These are phyloP conservation scores for Neurospora sp. DNA, from an alignment of 495 filamentous ascomycete species.

Conservation along the genomic window DNA sequence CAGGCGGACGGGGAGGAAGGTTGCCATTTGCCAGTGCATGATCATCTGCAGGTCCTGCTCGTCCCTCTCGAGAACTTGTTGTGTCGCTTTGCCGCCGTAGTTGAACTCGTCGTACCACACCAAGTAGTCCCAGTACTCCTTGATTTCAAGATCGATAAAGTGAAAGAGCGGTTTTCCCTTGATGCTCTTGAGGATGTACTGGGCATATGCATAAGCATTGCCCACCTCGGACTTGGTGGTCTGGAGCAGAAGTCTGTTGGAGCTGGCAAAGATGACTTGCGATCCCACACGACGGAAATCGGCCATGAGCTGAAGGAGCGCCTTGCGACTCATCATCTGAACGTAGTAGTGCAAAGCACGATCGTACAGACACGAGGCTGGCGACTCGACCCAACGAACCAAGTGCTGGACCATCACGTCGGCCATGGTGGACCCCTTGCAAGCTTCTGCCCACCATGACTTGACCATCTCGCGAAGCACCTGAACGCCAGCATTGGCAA, in stretches of 20 bases:
- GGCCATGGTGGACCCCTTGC: conserved; percentile 82
- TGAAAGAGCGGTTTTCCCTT: conserved; percentile 90
- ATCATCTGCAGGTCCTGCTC: conserved; percentile 82
- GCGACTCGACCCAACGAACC: conserved; percentile 91
- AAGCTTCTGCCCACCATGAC: conserved; percentile 94
- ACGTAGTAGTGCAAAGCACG: conserved; percentile 95
- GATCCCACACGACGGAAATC: conserved; percentile 95
- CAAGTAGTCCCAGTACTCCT: conserved; percentile 98
- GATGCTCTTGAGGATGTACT: conserved; percentile 96
- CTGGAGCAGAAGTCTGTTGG: conserved; percentile 83
- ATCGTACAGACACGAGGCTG: conserved; percentile 89
- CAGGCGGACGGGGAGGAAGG: conserved; percentile 72
- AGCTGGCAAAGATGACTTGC: conserved; percentile 81
- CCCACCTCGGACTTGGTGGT: conserved; percentile 95
- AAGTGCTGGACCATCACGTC: conserved; percentile 97
- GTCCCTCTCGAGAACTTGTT: conserved; percentile 70
- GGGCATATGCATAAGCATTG: conserved; percentile 91
- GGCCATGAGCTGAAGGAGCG: conserved; percentile 90
- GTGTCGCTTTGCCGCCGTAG: conserved; percentile 88
- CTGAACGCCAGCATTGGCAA: conserved; percentile 78
- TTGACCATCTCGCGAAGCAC: conserved; percentile 98
- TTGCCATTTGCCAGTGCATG: conserved; percentile 96
- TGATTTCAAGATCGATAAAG: conserved; percentile 95
- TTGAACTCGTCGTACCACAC: conserved; percentile 99
- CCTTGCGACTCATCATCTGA: conserved; percentile 94